Evolutionary conservation across 805 yeast species (phyloP), one percentile per base, ranked within the genome.

Genomic region (Saturnispora bothae): DNA sequence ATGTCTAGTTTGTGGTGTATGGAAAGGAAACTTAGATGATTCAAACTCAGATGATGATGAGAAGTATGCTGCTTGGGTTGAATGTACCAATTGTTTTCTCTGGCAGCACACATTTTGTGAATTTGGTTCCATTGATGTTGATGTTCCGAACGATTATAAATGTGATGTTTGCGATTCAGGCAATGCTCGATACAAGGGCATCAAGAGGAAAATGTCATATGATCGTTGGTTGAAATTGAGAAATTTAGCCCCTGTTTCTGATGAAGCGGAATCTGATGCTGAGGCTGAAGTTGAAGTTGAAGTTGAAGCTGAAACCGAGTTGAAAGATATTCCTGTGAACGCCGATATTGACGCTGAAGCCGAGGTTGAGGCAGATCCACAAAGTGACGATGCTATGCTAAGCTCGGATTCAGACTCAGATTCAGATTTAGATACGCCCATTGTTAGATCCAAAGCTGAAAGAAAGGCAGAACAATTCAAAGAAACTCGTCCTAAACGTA

Each of bases 101-200:
- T 80, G 86, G 86, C 86, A 80, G 51, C 88, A 80, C 50, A 69
- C 71, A 23, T 59, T 52, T 39, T 80, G 88, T 54, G 65, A 78
- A 71, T 68, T 78, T 19, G 74, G 66, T 32, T 52, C 60, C 7
- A 55, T 60, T 17, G 22, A 47, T 16, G 57, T 53, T 23, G 51
- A 50, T 22, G 53, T 68, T 1, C 80, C 82, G 3, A 59, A 67
- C 9, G 45, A 50, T 10, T 78, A 79, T 51, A 45, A 47, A 16
- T 79, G 88, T 57, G 66, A 70, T 48, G 56, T 65, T 18, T 79
- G 86, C 54, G 65, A 61, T 44, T 68, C 71, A 0, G 34, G 46
- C 1, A 52, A 52, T 32, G 36, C 40, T 7, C 35, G 38, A 19
- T 68, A 63, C 47, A 50, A 55, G n/a, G 46, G 57, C n/a, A 42